Percentiles rank a stretch among this genome's conserved stretches.
Evolutionary conservation across 1,139 yeast species (phyloP).

Genomic region (Waltiozyma sp.): DNA sequence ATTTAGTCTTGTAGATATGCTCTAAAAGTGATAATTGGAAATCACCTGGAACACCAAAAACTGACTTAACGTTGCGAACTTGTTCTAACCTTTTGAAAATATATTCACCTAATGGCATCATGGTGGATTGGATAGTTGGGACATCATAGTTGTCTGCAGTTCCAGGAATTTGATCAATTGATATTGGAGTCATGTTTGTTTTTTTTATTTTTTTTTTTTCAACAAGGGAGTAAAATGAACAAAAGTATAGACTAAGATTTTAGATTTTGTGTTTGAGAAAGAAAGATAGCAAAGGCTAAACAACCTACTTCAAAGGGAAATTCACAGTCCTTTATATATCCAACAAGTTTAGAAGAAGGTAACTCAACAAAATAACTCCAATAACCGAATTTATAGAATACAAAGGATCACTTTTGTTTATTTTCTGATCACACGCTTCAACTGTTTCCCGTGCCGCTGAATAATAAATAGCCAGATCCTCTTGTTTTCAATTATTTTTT

Average conservation of each 20-base stretch:
- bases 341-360: not conserved
- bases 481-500: not conserved
- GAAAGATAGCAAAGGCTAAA: not conserved
- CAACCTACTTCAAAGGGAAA: not conserved
- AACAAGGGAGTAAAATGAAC: not conserved
- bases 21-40: slow-evolving; percentile 47
- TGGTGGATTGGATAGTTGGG: not conserved
- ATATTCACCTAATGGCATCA: slow-evolving; percentile 36
- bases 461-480: not conserved
- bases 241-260: too few relatives aligned
- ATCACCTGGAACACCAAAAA: slow-evolving; percentile 46
- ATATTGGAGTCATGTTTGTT: not conserved
- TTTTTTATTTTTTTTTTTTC: too few relatives aligned
- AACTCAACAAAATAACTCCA: not conserved
- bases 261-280: too few relatives aligned
- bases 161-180: not conserved
- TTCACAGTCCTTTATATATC: not conserved
- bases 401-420: not conserved
- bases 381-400: not conserved
- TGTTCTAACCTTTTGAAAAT: slow-evolving; percentile 37
- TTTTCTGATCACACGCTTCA: not conserved
- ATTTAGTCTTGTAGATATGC: slow-evolving; percentile 38
- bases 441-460: not conserved
- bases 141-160: not conserved
- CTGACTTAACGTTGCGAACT: slow-evolving; percentile 23